Base-by-base conservation (phyloP, 352 stramenopile species). In the Thalassiosira ordinaria region DNA sequence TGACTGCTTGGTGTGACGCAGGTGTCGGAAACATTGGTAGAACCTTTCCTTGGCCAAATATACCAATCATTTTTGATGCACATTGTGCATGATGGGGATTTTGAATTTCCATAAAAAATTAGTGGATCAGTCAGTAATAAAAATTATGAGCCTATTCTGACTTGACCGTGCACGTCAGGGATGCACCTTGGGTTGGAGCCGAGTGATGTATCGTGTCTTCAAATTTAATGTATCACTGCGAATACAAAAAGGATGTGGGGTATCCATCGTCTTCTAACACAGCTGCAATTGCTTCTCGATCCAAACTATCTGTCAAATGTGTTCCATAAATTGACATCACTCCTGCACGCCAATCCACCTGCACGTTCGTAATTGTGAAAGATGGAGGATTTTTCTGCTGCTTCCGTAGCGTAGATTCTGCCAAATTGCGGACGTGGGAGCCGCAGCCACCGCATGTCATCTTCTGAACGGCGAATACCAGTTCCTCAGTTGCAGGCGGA, bases 161-260 rank as follows among this genome's bases (percentile, higher is more conserved):
- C n/a, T n/a, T n/a, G n/a, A n/a, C n/a, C n/a, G n/a, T n/a, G n/a
- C n/a, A n/a, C n/a, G n/a, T n/a, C n/a, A n/a, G n/a, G n/a, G n/a
- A n/a, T n/a, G n/a, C n/a, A n/a, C n/a, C n/a, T n/a, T n/a, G n/a
- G n/a, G n/a, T n/a, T n/a, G n/a, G n/a, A n/a, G n/a, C n/a, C n/a
- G n/a, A n/a, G n/a, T n/a, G n/a, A n/a, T n/a, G n/a, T n/a, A n/a
- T n/a, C n/a, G n/a, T n/a, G n/a, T n/a, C n/a, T n/a, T n/a, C n/a
- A n/a, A n/a, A n/a, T n/a, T n/a, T n/a, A n/a, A n/a, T n/a, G n/a
- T n/a, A 41, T 41, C 18, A 53, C 18, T 53, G 46, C 2, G 46
- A 53, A 27, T 68, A 68, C 35, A 68, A 68, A 68, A 68, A 68
- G 2, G 59, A 56, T 18, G 59, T 68, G 24, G 59, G 59, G 39